Evolutionary conservation across 306 rosid genomes (phyloP), one percentile per base, ranked within the genome.

Genomic region (Lithocarpus polystachyus): DNA sequence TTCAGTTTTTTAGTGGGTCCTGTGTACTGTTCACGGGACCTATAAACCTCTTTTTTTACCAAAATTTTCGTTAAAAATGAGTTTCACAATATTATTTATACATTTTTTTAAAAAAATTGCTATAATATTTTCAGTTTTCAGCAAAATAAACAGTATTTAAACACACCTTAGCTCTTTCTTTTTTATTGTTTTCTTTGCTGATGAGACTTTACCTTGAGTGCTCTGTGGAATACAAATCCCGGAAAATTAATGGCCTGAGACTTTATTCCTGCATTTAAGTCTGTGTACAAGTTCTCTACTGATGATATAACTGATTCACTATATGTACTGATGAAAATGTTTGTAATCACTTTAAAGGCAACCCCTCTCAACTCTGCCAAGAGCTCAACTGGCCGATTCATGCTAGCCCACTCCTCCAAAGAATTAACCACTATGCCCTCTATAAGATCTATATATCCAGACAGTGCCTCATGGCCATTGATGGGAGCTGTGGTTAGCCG

Each of bases 191-290:
- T 59, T 23, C 11, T 59, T 59, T 22, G 3, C 10, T 17, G 33
- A 18, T 6, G 17, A 18, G 65, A 43, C 13, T 18, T 15, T 73
- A 86, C 85, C 87, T 83, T 57, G 31, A 81, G 77, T 19, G 88
- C 86, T 65, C 56, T 78, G 77, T 81, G 75, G 68, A 51, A 81
- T 53, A 82, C 51, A 14, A 81, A 84, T 33, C 88, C 86, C 0
- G 90, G 90, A 1, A 26, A 3, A 0, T 80, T 65, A 10, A 85
- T 71, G 18, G 61, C 35, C 31, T 37, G 13, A 2, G 85, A 62
- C 20, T 9, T 37, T 7, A 75, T 0, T 23, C 78, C 85, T 23
- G 61, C 26, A 2, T 1, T 7, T 17, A 77, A 4, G n/a, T 73
- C 53, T 23, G 0, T 12, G 15, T 73, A 77, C 9, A 73, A 57